Evolutionary conservation across 768 basidiomycete species (phyloP), one percentile per base, ranked within the genome.

Genomic region (Mycena vitilis): DNA sequence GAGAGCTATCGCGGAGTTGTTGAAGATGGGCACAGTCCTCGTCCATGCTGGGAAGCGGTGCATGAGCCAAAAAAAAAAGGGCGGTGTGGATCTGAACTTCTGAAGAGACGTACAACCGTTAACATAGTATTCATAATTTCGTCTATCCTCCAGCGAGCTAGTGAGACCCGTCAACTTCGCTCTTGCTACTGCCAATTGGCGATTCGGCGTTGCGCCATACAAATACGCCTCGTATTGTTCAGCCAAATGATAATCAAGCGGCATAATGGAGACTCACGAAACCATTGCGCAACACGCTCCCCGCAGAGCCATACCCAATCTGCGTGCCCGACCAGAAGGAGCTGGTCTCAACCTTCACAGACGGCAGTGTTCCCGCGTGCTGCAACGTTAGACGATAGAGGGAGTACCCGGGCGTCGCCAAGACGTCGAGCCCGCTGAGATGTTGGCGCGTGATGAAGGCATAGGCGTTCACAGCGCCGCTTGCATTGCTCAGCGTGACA

Each of bases 111-210:
- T 34, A 63, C 68, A 49, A 6, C 62, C 62, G 30, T 69, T 69
- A 30, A 69, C 68, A 23, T 64, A 64, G 57, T 69, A 69, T 22
- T 69, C 62, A n/a, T 69, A 69, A 8, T 58, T 58, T 34, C 61
- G 45, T 37, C 60, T 59, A 37, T 59, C 44, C 15, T 51, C 37
- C 49, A 69, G 15, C 4, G 61, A 55, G 20, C 62, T 57, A n/a
- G 60, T 23, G 49, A 60, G 40, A 9, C 58, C 65, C 2, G 47
- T 65, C 6, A 52, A 48, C 15, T 22, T n/a, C 25, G 65, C 56
- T 8, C 65, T 45, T 5, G 65, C 65, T 2, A 66, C 23, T 1
- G 57, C 58, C 52, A 59, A 25, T 1, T 60, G 49, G 18, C 51
- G 37, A 25, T 37, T 45, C 8, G 63, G 47, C 10, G 63, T 65